Conservation (phyloP, 768 basidiomycete species). For the Cystobasidium tubakii region DNA sequence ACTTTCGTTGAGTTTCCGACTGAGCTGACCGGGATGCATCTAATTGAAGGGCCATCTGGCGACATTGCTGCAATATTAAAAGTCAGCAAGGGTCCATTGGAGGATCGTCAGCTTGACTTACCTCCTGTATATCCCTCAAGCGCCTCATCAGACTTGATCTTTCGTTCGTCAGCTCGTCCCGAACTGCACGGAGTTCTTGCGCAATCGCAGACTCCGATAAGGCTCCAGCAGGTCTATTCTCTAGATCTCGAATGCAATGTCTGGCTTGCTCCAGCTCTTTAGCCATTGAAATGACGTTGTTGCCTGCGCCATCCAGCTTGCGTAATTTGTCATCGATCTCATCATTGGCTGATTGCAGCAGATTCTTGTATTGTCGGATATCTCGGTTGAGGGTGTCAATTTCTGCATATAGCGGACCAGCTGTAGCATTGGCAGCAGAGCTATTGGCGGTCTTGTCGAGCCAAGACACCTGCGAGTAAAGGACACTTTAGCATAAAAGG, state of each 20-base stretch:
- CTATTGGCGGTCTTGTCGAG: constrained; percentile 55
- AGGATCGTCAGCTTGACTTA: constrained; percentile 46
- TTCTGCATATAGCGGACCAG: constrained; percentile 63
- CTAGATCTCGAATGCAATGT: constrained; percentile 15
- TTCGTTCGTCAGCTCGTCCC: constrained; percentile 62
- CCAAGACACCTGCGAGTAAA: constrained; percentile 39
- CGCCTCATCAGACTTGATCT: constrained; percentile 68
- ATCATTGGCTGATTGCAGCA: constrained; percentile 72
- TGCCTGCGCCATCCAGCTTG: constrained; percentile 65
- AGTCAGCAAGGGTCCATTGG: constrained; percentile 54
- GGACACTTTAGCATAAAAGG: constrained; percentile 62
- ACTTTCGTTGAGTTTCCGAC: constrained; percentile 64
- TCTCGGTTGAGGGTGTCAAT: constrained; percentile 65
- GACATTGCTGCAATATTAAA: constrained; percentile 51
- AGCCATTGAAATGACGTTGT: constrained; percentile 39
- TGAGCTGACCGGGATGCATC: constrained; percentile 59
- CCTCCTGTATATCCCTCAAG: constrained; percentile 64
- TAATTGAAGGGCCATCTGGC: constrained; percentile 55
- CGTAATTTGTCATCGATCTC: constrained; percentile 84
- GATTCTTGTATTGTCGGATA: constrained; percentile 37
- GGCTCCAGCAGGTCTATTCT: neutral
- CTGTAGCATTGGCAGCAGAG: constrained; percentile 55
- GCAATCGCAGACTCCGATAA: constrained; percentile 50
- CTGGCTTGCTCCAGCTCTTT: constrained; percentile 40
- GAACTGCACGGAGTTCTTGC: constrained; percentile 70